Evolutionary conservation across 2,329 filamentous ascomycete species (phyloP).

Genomic region (Didymella sp.): DNA sequence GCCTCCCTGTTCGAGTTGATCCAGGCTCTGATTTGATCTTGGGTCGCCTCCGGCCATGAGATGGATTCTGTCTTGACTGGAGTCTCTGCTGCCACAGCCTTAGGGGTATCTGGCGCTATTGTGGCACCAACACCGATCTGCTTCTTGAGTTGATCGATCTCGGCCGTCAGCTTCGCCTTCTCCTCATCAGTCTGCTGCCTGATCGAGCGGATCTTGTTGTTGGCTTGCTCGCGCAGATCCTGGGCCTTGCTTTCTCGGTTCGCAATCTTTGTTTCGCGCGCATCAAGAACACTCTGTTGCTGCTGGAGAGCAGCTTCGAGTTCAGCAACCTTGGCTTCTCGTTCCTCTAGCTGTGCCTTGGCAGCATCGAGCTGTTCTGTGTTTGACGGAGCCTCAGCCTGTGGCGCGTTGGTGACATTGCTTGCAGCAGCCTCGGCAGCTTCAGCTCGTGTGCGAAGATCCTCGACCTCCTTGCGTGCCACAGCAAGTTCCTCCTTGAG

Average conservation of each 20-base stretch:
- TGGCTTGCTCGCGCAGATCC: slow-evolving; percentile 61
- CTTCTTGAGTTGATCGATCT: slow-evolving; percentile 46
- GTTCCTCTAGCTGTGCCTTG: slow-evolving; percentile 43
- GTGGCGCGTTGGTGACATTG: slow-evolving; percentile 14
- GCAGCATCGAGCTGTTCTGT: slow-evolving; percentile 51
- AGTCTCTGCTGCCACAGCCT: slow-evolving; percentile 5
- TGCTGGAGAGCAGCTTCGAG: slow-evolving; percentile 57
- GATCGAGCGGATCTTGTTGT: slow-evolving; percentile 68
- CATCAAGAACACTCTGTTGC: slow-evolving; percentile 19
- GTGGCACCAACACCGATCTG: slow-evolving; percentile 10
- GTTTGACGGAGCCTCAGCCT: slow-evolving; percentile 57
- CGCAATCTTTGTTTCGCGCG: slow-evolving; percentile 26
- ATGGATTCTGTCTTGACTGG: slow-evolving; percentile 17
- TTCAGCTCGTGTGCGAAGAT: slow-evolving; percentile 50
- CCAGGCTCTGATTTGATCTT: slow-evolving; percentile 15
- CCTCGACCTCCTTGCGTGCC: slow-evolving; percentile 56
- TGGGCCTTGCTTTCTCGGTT: slow-evolving; percentile 34
- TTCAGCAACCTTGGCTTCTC: slow-evolving; percentile 32
- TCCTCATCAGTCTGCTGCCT: slow-evolving; percentile 39
- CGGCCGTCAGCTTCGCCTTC: slow-evolving; percentile 53
- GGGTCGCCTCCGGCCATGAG: slow-evolving; percentile 13
- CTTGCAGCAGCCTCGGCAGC: slow-evolving; percentile 26
- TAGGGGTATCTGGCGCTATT: slow-evolving; percentile 8
- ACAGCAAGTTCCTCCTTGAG: slow-evolving; percentile 51
- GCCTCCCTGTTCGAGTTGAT: slow-evolving; percentile 18